These are phyloP conservation scores for Colletotrichum navitas DNA, from an alignment of 2,329 filamentous ascomycete species.

Conservation along the genomic window DNA sequence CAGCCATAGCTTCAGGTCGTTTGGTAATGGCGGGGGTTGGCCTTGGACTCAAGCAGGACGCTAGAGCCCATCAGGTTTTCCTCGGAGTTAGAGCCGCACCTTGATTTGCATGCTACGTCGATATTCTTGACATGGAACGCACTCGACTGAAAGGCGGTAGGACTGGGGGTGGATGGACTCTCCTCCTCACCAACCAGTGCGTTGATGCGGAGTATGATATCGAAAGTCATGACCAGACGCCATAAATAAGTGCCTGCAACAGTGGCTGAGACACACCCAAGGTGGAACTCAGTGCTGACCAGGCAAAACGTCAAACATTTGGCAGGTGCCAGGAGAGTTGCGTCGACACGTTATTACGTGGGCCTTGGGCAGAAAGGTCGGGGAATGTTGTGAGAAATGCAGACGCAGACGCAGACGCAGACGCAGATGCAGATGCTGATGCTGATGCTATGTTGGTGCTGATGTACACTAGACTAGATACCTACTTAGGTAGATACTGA, in stretches of 20 bases:
- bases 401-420: neutral
- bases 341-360: neutral
- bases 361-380: neutral
- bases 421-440: neutral
- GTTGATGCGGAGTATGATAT: neutral
- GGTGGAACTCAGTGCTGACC: neutral
- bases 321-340: neutral
- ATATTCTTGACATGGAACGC: neutral
- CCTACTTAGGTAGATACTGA: too few species aligned
- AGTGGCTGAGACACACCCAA: neutral
- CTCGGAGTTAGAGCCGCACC: neutral
- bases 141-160: neutral
- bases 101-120: neutral
- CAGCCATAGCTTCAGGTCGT: neutral
- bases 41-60: neutral
- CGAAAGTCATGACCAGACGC: neutral
- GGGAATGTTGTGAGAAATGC: neutral
- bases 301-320: neutral
- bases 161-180: too few species aligned
- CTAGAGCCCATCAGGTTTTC: neutral
- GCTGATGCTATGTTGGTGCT: neutral
- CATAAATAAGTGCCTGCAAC: neutral
- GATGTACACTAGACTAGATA: too few species aligned
- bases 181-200: neutral
- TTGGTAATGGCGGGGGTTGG: conserved; percentile 5